phyloP scores from a whole-genome alignment of 1,139 yeast genomes.

The Lodderomyces elongisporus region DNA sequence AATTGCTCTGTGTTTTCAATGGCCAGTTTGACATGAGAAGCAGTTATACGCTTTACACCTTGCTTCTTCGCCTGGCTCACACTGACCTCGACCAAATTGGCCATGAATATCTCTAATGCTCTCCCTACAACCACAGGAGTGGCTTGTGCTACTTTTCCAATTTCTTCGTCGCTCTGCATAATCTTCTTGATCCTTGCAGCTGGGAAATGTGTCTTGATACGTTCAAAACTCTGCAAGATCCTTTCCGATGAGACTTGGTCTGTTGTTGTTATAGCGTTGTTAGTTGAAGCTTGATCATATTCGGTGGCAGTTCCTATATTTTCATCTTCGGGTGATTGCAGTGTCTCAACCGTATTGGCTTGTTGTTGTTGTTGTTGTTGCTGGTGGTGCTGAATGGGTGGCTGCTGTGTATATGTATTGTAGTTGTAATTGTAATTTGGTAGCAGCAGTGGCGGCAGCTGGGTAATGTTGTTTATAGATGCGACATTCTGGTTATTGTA shows the following conservation, averaged over 20 bases:
- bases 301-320: background rate
- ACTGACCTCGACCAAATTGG: conserved; percentile 81
- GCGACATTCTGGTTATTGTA: background rate
- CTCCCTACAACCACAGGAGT: conserved; percentile 96
- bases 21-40: conserved; percentile 79
- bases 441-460: conserved; percentile 1
- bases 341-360: background rate
- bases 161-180: conserved; percentile 97
- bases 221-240: conserved; percentile 35
- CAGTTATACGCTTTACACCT: conserved; percentile 78
- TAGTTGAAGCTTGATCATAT: background rate
- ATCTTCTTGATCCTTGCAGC: conserved; percentile 94
- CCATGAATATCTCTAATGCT: conserved; percentile 88
- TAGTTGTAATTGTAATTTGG: conserved; percentile 1
- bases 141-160: conserved; percentile 97
- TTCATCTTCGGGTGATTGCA: conserved; percentile 1
- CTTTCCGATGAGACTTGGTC: conserved; percentile 21
- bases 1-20: conserved; percentile 84
- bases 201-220: conserved; percentile 90
- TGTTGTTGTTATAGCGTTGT: conserved; percentile 4
- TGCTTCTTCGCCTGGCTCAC: conserved; percentile 70
- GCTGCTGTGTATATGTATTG: background rate
- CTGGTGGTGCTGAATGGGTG: conserved; percentile 1
- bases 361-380: background rate
- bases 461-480: no score